phyloP scores from a whole-genome alignment of 495 filamentous ascomycete genomes.

The Aspergillus incahuasiensis region DNA sequence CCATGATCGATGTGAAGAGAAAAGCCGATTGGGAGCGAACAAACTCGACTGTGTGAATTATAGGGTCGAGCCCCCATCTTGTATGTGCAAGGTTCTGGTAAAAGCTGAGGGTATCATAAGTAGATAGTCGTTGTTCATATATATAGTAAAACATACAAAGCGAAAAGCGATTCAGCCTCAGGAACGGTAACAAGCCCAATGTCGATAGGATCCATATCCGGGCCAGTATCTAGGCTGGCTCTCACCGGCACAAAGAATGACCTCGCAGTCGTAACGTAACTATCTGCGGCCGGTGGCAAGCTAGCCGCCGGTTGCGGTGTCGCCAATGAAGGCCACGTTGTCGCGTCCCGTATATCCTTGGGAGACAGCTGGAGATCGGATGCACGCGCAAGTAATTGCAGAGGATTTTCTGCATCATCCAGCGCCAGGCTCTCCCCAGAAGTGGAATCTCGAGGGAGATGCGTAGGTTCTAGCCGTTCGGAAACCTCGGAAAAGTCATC shows the following conservation, averaged over 20 bases:
- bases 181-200: constrained; percentile 57
- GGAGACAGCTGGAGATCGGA: constrained; percentile 62
- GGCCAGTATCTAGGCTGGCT: constrained; percentile 56
- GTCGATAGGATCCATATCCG: constrained; percentile 62
- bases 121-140: neutral
- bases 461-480: constrained; percentile 23
- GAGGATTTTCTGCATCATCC: constrained; percentile 69
- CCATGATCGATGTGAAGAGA: constrained; percentile 65
- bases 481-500: constrained; percentile 25
- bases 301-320: constrained; percentile 13
- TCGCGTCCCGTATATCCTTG: constrained; percentile 16
- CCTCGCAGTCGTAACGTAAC: constrained; percentile 22
- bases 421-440: constrained; percentile 52
- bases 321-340: constrained; percentile 15
- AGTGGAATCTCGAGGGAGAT: constrained; percentile 25
- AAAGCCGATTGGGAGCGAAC: constrained; percentile 64
- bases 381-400: constrained; percentile 65
- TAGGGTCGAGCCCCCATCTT: constrained; percentile 66
- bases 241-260: constrained; percentile 59
- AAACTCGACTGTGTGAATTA: constrained; percentile 58
- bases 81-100: constrained; percentile 68
- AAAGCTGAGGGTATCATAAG: constrained; percentile 47
- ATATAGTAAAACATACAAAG: constrained; percentile 45
- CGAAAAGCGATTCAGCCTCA: constrained; percentile 59
- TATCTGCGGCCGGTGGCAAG: constrained; percentile 1